Evolutionary conservation across 345 rosid species (phyloP).

Genomic region (Diplotaxis tenuifolia): DNA sequence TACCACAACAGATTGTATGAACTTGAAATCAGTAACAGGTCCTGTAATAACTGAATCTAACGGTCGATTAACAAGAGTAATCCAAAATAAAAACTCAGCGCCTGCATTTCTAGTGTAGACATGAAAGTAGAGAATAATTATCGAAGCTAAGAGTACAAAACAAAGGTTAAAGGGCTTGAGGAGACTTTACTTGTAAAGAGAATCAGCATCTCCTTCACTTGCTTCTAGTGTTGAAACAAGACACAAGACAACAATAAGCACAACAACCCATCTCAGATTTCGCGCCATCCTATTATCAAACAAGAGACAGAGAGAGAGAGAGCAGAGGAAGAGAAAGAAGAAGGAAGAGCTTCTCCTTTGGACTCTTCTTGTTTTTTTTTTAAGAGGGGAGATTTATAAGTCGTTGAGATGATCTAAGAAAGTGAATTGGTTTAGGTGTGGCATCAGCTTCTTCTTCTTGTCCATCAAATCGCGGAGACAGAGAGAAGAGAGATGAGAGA

Average conservation of each 20-base stretch:
- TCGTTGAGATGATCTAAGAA: slow-evolving; percentile 28
- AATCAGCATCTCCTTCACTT: slow-evolving; percentile 85
- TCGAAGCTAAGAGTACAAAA: slow-evolving; percentile 13
- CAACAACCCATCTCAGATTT: slow-evolving; percentile 35
- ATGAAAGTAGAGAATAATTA: background rate
- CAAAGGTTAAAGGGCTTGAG: background rate
- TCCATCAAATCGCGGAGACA: slow-evolving; percentile 33
- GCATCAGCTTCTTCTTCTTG: slow-evolving; percentile 18
- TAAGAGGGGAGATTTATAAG: background rate
- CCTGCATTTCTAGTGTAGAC: background rate
- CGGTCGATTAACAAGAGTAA: slow-evolving; percentile 15
- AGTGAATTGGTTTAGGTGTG: background rate
- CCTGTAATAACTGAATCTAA: background rate
- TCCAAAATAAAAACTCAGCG: background rate
- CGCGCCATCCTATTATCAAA: slow-evolving; percentile 36
- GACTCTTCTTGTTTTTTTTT: background rate
- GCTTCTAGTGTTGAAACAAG: slow-evolving; percentile 47
- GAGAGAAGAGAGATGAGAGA: slow-evolving; percentile 11
- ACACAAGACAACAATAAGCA: slow-evolving; percentile 27
- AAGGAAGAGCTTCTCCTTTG: background rate
- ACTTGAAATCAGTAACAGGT: background rate
- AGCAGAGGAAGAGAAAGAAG: background rate
- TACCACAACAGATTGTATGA: too few relatives aligned
- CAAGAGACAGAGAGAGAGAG: background rate
- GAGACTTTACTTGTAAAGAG: slow-evolving; percentile 63